phyloP scores from a whole-genome alignment of 2,329 filamentous ascomycete genomes.

The Coniosporium tulheliwenetii region DNA sequence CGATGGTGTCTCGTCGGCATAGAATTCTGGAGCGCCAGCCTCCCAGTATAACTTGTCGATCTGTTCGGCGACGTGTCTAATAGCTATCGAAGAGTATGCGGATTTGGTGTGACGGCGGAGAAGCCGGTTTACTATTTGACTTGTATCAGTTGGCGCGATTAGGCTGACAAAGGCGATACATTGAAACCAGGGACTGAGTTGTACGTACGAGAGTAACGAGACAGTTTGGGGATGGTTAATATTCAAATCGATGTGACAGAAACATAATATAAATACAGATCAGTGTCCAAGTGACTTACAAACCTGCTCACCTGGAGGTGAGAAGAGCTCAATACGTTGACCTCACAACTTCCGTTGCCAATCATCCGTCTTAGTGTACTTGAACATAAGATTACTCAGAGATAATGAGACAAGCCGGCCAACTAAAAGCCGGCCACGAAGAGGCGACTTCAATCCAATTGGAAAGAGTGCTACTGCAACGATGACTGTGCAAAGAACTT shows the following conservation, averaged over 20 bases:
- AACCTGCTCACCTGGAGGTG: no score
- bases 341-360: no score
- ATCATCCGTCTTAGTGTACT: no score
- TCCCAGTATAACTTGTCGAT: constrained; percentile 49
- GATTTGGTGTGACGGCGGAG: constrained; percentile 49
- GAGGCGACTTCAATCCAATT: not conserved
- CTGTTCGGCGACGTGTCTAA: constrained; percentile 56
- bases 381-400: no score
- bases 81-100: constrained; percentile 53
- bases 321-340: no score
- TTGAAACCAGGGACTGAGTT: not conserved
- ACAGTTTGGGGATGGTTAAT: not conserved
- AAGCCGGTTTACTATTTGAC: constrained; percentile 40
- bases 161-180: not conserved
- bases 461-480: no score
- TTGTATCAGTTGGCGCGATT: not conserved
- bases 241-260: not conserved
- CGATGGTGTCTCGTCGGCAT: constrained; percentile 16
- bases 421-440: not conserved
- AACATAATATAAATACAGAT: no score
- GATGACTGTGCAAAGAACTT: not conserved
- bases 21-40: constrained; percentile 21
- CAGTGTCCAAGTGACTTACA: no score
- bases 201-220: not conserved
- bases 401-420: no score